These are phyloP conservation scores for Paecilomyces sp. DNA, from an alignment of 2,329 filamentous ascomycete species.

Conservation along the genomic window DNA sequence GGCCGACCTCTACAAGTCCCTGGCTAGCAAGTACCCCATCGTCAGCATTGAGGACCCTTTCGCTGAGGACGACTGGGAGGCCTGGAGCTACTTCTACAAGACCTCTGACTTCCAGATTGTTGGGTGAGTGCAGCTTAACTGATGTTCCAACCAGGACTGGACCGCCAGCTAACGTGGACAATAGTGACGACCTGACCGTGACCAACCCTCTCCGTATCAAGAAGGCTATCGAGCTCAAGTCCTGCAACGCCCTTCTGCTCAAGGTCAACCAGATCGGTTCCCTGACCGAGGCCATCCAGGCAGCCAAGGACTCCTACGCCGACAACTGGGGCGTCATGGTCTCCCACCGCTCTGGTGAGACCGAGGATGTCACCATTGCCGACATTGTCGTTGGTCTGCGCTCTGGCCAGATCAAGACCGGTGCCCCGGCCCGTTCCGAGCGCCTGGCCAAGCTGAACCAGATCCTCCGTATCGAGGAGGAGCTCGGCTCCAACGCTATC, in stretches of 20 bases:
- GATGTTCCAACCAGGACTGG: not conserved
- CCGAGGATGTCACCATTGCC: conserved; percentile 98
- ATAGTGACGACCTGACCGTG: conserved; percentile 89
- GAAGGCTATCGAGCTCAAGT: conserved; percentile 98
- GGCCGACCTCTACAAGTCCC: conserved; percentile 79
- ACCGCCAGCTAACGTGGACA: conserved; percentile 7
- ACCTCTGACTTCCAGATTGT: conserved; percentile 97
- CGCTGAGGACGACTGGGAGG: conserved; percentile 99
- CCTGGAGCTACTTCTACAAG: conserved; percentile 99
- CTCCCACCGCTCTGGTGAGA: conserved; percentile 98
- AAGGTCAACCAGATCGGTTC: conserved; percentile 99
- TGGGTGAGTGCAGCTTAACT: conserved; percentile 39
- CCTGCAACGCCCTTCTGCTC: conserved; percentile 93
- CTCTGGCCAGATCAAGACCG: conserved; percentile 97
- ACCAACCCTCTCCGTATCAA: conserved; percentile 99
- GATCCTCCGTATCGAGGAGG: conserved; percentile 99
- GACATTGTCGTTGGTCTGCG: conserved; percentile 97
- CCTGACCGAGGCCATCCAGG: conserved; percentile 97
- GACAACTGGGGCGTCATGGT: conserved; percentile 99
- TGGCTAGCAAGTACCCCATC: conserved; percentile 94
- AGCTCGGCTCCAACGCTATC: conserved; percentile 84
- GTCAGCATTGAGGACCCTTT: conserved; percentile 99
- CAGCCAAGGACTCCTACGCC: conserved; percentile 95
- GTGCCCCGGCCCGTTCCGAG: conserved; percentile 92
- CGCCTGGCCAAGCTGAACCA: conserved; percentile 99